Conservation (phyloP, 2,329 filamentous ascomycete genomes). For the Colletotrichum tamarilloi region DNA sequence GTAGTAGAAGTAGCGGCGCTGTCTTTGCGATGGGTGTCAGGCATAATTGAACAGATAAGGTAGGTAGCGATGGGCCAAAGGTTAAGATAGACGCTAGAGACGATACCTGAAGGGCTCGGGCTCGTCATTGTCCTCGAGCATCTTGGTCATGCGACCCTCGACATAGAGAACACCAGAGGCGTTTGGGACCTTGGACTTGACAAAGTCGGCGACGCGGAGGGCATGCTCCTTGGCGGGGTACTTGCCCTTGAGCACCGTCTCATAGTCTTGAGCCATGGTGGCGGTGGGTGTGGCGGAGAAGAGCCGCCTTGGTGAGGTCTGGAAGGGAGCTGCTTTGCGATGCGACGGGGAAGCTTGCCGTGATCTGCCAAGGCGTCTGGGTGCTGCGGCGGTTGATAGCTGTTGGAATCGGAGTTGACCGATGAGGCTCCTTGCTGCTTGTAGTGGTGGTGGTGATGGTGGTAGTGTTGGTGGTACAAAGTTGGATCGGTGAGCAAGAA, state of each 20-base stretch:
- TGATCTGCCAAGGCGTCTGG: slow-evolving; percentile 8
- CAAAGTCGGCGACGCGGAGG: slow-evolving; percentile 82
- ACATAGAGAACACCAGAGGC: slow-evolving; percentile 84
- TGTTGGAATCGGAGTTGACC: not conserved
- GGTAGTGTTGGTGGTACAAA: not conserved
- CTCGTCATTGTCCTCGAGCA: slow-evolving; percentile 92
- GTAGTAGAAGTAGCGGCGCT: slow-evolving; percentile 95
- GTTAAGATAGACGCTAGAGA: not conserved
- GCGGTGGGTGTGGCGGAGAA: slow-evolving; percentile 4
- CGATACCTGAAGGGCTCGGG: slow-evolving; percentile 80
- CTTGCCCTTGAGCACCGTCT: slow-evolving; percentile 68
- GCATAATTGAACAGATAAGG: not conserved
- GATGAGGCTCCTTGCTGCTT: not conserved
- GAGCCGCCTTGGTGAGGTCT: not conserved
- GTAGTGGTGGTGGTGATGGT: too few species aligned
- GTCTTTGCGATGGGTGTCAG: slow-evolving; percentile 59
- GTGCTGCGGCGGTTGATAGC: not conserved
- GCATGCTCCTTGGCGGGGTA: slow-evolving; percentile 91
- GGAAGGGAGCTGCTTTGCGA: not conserved
- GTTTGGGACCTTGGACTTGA: slow-evolving; percentile 74
- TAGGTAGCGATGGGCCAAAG: not conserved
- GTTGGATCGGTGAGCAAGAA: not conserved
- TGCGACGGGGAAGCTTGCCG: not conserved
- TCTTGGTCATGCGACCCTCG: slow-evolving; percentile 82
- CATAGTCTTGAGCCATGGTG: slow-evolving; percentile 50